Conservation (phyloP, 441 rosid genomes). For the Mallotus repandus region DNA sequence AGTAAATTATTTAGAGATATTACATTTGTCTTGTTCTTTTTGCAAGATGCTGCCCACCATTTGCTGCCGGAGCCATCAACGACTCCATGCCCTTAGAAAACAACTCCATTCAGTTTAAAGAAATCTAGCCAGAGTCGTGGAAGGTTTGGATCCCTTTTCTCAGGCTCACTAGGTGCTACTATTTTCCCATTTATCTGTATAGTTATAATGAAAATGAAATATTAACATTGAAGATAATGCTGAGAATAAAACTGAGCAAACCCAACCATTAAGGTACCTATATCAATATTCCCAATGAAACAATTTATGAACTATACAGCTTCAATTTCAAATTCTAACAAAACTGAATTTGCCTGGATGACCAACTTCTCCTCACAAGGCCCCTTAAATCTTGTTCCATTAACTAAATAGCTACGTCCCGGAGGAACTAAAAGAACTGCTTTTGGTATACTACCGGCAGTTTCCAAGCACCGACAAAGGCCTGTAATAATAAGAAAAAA, state of each 20-base stretch:
- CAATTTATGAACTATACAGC: background rate
- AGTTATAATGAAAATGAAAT: slow-evolving; percentile 4
- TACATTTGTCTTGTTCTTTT: slow-evolving; percentile 89
- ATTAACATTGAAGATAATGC: background rate
- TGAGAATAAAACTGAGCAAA: background rate
- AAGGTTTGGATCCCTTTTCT: slow-evolving; percentile 68
- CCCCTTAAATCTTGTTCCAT: slow-evolving; percentile 79
- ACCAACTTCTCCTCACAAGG: slow-evolving; percentile 74
- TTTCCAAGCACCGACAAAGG: slow-evolving; percentile 74
- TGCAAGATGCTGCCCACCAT: slow-evolving; percentile 99
- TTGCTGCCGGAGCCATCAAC: slow-evolving; percentile 95
- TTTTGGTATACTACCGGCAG: slow-evolving; percentile 59
- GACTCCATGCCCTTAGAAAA: slow-evolving; percentile 84
- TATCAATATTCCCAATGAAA: background rate
- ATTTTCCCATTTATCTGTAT: slow-evolving; percentile 88
- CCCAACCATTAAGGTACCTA: background rate
- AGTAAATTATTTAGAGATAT: slow-evolving; percentile 14
- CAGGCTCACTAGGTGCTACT: slow-evolving; percentile 81
- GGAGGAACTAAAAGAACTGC: slow-evolving; percentile 79
- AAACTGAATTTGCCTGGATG: slow-evolving; percentile 56
- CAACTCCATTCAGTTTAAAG: slow-evolving; percentile 60
- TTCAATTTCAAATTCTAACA: background rate
- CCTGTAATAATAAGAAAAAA: slow-evolving; percentile 41
- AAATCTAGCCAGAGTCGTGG: slow-evolving; percentile 68
- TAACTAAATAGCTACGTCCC: slow-evolving; percentile 65